Base-by-base conservation (phyloP, 2,329 filamentous ascomycete species). In the Tolypocladium capitatum region DNA sequence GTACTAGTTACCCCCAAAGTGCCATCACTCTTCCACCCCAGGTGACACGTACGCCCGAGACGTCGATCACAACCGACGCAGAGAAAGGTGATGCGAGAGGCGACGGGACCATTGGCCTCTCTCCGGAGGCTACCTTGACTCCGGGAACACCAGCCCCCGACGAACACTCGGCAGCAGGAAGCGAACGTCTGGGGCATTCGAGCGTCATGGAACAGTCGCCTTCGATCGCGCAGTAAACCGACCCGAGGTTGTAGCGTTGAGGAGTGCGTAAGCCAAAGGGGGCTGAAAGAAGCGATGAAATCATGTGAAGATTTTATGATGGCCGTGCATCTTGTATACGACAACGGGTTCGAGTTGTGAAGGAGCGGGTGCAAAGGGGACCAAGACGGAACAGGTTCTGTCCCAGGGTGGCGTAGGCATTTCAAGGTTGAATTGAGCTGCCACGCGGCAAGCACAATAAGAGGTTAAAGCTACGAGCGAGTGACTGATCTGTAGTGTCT, bases 41-140 rank as follows among this genome's bases (percentile, higher is more conserved):
- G 18, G 47, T 51, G 3, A 51, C 43, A 4, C n/a, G 52, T 20
- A 48, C 46, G 10, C 48, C 51, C 0, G 72, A 69, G 20, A 76
- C 74, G 1, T 72, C 75, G 13, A 31, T 38, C 4, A 13, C 8
- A 4, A 31, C n/a, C 10, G 21, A 35, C 10, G 32, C 14, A n/a
- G n/a, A 35, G n/a, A 6, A 50, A 46, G 27, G 34, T 34, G 34
- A 48, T 45, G 33, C 18, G 10, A 32, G 14, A 18, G 2, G 49
- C 48, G 0, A 32, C 18, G 24, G 21, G n/a, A 50, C 48, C 2
- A 56, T 51, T 16, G 49, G 10, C 14, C 42, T 47, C 46, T 21
- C 46, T 60, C 73, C 73, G 0, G 62, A 71, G 35, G 55, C 76
- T 0, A 68, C 67, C 36, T 55, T 77, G n/a, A 76, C 73, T 0